Percentiles rank a stretch among this genome's conserved stretches.
phyloP scores from a whole-genome alignment of 352 stramenopile species.

The Peronosclerospora sorghi region DNA sequence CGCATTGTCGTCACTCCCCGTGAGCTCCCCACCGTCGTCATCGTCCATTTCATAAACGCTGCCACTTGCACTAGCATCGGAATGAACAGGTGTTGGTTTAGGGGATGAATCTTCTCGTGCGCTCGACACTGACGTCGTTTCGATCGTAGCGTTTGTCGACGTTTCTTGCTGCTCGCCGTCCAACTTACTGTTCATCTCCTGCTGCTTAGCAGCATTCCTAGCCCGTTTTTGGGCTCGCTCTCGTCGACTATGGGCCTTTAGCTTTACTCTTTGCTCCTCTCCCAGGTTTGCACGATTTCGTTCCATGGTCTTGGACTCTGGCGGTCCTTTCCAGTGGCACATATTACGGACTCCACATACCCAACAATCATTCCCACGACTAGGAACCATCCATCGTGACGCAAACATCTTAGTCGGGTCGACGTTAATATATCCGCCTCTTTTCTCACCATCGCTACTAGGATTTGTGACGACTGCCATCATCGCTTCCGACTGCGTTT shows the following conservation, averaged over 20 bases:
- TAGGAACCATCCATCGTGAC: conserved; percentile 60
- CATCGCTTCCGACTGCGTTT: conserved; percentile 29
- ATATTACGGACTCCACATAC: conserved; percentile 69
- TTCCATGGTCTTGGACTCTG: conserved; percentile 26
- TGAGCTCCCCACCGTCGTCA: conserved; percentile 22
- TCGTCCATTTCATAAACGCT: conserved; percentile 6
- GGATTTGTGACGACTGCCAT: conserved; percentile 68
- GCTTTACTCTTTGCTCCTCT: conserved; percentile 9
- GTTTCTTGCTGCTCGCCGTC: conserved; percentile 5
- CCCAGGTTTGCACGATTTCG: conserved; percentile 1
- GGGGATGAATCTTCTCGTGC: conserved; percentile 2
- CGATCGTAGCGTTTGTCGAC: conserved; percentile 1
- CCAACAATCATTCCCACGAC: conserved; percentile 45
- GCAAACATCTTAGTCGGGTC: conserved; percentile 58
- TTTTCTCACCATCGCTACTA: conserved; percentile 39
- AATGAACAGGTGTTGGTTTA: conserved; percentile 3
- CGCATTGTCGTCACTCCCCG: conserved; percentile 16
- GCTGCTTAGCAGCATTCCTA: conserved; percentile 1
- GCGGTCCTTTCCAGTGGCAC: conserved; percentile 40
- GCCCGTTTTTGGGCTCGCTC: conserved; percentile 10
- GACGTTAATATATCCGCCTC: conserved; percentile 53
- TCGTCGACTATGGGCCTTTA: conserved; percentile 7
- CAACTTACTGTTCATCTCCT: conserved; percentile 2
- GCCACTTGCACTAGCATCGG: conserved; percentile 1
- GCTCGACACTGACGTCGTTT: conserved; percentile 7